Percentiles rank a stretch among this genome's conserved stretches.
phyloP scores from a whole-genome alignment of 495 filamentous ascomycete species.

The Podospora sp. region DNA sequence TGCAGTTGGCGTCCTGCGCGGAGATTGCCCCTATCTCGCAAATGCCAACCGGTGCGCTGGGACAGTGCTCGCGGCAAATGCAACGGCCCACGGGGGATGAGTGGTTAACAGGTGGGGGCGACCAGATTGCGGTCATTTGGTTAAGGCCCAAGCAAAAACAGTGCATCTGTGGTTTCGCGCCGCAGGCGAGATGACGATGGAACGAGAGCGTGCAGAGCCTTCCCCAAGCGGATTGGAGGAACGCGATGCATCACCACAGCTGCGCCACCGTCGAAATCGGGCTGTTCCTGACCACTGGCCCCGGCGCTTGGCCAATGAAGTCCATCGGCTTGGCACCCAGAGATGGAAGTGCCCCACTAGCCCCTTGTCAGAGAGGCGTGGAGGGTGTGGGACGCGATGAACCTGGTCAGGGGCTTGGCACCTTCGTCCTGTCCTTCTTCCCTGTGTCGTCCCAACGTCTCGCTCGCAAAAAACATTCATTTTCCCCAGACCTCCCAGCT shows the following conservation, averaged over 20 bases:
- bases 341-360: neutral
- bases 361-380: conserved; percentile 2
- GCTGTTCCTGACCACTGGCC: conserved; percentile 8
- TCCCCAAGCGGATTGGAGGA: conserved; percentile 10
- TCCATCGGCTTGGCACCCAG: neutral
- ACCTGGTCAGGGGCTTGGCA: conserved; percentile 17
- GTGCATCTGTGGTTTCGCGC: neutral
- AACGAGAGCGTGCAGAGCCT: neutral
- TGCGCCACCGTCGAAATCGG: conserved; percentile 7
- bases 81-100: neutral
- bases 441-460: conserved; percentile 12
- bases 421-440: conserved; percentile 16
- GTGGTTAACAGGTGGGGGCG: neutral
- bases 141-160: conserved; percentile 1
- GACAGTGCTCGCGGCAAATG: conserved; percentile 7
- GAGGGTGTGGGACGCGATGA: conserved; percentile 12
- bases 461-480: conserved; percentile 2
- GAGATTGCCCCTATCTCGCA: conserved; percentile 14
- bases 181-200: conserved; percentile 16
- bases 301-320: neutral
- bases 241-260: neutral
- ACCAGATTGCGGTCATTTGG: neutral
- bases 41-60: neutral
- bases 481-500: neutral
- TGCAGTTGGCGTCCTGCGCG: conserved; percentile 1